Conservation (phyloP, 2,329 filamentous ascomycete species). For the Cryphonectria japonica region DNA sequence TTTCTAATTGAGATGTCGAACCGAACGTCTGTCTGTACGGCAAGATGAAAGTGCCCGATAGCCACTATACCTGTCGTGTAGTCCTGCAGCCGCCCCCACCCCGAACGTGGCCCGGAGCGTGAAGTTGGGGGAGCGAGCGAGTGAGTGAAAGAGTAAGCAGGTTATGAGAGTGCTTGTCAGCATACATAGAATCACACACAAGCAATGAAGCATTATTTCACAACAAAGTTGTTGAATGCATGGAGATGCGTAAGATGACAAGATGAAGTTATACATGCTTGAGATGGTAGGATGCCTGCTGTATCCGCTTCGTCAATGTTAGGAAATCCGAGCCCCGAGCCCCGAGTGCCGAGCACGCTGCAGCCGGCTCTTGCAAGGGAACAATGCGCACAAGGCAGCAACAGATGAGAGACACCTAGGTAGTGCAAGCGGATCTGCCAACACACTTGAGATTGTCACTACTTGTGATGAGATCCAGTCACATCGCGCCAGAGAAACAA, state of each 20-base stretch:
- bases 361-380: not conserved
- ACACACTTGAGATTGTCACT: not conserved
- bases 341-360: slow-evolving; percentile 12
- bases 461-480: not conserved
- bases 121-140: not conserved
- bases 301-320: not conserved
- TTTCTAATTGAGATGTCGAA: not conserved
- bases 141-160: not conserved
- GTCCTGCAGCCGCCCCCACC: not conserved
- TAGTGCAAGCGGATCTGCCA: not conserved
- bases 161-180: not conserved
- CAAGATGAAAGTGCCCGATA: not conserved
- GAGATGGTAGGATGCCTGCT: no score
- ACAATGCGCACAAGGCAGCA: not conserved
- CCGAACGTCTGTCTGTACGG: not conserved
- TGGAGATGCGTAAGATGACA: no score
- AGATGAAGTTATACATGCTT: no score
- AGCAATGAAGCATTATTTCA: no score
- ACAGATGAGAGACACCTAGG: not conserved
- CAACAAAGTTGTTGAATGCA: no score
- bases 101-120: not conserved
- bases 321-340: slow-evolving; percentile 12
- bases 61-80: not conserved
- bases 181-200: not conserved
- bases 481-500: not conserved